Conservation (phyloP, 306 rosid species). For the Fragaria nilgerrensis region DNA sequence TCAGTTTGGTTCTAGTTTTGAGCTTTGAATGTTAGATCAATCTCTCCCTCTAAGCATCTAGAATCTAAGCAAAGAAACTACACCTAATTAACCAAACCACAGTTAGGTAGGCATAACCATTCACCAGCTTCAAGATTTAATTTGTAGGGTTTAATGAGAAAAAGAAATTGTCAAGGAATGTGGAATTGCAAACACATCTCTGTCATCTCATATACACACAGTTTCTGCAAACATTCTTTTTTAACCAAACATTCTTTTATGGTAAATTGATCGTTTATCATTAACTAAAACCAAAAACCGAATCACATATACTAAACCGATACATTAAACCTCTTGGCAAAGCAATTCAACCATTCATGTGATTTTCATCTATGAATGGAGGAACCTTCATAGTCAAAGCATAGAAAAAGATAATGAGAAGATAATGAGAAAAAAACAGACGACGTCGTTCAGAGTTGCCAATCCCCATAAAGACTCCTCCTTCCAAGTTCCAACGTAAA, state of each 20-base stretch:
- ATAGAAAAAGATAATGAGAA: neutral
- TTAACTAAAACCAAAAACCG: too few relatives aligned
- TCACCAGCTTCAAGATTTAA: neutral
- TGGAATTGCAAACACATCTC: too few relatives aligned
- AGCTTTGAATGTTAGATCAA: neutral
- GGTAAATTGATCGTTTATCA: too few relatives aligned
- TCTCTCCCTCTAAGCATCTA: neutral
- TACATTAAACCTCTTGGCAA: too few relatives aligned
- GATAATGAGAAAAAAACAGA: neutral
- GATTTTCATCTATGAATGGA: too few relatives aligned
- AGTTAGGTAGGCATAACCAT: slow-evolving; percentile 2
- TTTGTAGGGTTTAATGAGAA: neutral
- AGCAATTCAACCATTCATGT: too few relatives aligned
- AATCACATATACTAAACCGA: too few relatives aligned
- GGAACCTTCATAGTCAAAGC: too few relatives aligned
- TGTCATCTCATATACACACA: too few relatives aligned
- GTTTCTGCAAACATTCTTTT: too few relatives aligned
- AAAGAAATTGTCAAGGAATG: too few relatives aligned
- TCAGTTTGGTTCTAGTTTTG: neutral
- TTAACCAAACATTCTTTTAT: too few relatives aligned
- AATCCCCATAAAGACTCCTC: neutral
- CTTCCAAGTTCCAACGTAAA: neutral
- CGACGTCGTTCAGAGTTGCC: neutral
- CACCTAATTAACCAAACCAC: neutral
- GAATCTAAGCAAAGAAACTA: neutral